phyloP scores from a whole-genome alignment of 1,284 basidiomycete genomes.

The Rhodotorula sp. region DNA sequence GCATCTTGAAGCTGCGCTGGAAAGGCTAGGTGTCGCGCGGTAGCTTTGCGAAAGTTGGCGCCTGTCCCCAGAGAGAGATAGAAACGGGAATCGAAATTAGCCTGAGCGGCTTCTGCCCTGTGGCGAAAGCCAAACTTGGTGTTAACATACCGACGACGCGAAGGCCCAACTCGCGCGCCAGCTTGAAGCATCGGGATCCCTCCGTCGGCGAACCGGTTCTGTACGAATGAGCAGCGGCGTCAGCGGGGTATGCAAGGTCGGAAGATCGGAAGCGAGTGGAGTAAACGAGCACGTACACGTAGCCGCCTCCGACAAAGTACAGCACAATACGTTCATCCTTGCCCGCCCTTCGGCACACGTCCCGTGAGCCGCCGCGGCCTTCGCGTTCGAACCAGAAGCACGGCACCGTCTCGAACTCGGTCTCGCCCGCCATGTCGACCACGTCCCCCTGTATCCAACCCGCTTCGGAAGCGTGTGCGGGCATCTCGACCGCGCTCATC shows the following conservation, averaged over 20 bases:
- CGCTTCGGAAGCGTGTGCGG: background rate
- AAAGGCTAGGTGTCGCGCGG: conserved; percentile 15
- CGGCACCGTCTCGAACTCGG: conserved; percentile 27
- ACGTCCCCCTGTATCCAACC: conserved; percentile 34
- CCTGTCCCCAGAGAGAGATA: conserved; percentile 15
- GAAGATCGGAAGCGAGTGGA: background rate
- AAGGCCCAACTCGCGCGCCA: conserved; percentile 32
- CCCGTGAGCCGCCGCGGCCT: no score
- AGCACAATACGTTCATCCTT: conserved; percentile 29
- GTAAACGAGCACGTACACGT: conserved; percentile 14
- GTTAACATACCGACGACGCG: conserved; percentile 21
- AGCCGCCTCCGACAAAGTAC: conserved; percentile 42
- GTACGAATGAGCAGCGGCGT: background rate
- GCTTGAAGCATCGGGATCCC: conserved; percentile 37
- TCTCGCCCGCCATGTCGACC: conserved; percentile 22
- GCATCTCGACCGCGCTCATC: background rate
- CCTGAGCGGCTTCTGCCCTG: background rate
- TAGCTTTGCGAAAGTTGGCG: conserved; percentile 41
- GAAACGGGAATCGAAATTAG: no score
- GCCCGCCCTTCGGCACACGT: background rate
- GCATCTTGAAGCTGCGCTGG: conserved; percentile 42
- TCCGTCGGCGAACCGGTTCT: conserved; percentile 36
- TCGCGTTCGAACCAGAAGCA: conserved; percentile 40
- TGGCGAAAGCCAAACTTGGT: background rate
- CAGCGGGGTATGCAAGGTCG: background rate